Conservation (phyloP, 2,329 filamentous ascomycete species). For the Mollisia scopiformis region DNA sequence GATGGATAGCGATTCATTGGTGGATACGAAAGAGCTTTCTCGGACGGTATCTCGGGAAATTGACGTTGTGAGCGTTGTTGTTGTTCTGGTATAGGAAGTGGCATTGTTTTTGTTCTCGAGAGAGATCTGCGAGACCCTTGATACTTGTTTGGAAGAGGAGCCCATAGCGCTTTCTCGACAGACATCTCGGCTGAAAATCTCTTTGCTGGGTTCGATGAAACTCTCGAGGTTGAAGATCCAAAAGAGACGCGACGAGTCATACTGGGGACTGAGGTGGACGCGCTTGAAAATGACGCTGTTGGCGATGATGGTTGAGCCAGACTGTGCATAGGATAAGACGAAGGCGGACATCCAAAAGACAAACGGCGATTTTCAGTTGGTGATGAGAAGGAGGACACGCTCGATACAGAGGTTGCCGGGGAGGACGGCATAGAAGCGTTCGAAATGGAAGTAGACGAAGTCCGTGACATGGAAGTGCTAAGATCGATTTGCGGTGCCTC, state of each 20-base stretch:
- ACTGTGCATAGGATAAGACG: background rate
- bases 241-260: background rate
- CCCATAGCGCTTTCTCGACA: background rate
- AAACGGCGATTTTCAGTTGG: background rate
- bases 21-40: background rate
- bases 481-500: background rate
- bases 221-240: background rate
- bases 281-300: background rate
- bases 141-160: background rate
- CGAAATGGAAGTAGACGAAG: background rate
- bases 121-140: background rate
- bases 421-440: background rate
- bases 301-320: background rate
- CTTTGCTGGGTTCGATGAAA: background rate
- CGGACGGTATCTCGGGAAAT: background rate
- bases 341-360: background rate
- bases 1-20: background rate
- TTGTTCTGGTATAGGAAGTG: background rate
- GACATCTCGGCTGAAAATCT: background rate
- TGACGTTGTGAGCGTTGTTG: background rate
- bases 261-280: background rate
- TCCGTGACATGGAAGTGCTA: background rate
- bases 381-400: background rate
- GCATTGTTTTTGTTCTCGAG: background rate
- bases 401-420: background rate